Evolutionary conservation across 148 eudicot species (phyloP).

Genomic region (Heliamphora exappendiculata): DNA sequence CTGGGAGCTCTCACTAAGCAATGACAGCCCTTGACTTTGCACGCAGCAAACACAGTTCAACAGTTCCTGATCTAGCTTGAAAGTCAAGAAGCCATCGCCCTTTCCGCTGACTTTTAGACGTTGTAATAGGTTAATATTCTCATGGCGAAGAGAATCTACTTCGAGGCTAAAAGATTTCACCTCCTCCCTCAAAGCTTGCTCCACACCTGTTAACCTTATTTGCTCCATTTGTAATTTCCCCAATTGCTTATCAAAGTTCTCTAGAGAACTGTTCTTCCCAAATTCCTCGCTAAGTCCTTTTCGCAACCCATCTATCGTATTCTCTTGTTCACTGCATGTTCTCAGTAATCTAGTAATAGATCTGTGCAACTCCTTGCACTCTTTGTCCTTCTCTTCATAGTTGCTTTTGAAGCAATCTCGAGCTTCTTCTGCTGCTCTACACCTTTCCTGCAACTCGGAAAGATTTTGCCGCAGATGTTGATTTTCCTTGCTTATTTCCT

Average conservation of each 20-base stretch:
- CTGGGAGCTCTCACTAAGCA: conserved; percentile 49
- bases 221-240: conserved; percentile 71
- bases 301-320: conserved; percentile 70
- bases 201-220: conserved; percentile 68
- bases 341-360: conserved; percentile 49
- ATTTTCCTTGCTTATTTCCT: conserved; percentile 53
- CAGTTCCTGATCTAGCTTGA: conserved; percentile 72
- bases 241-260: conserved; percentile 46
- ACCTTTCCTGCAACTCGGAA: conserved; percentile 48
- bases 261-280: conserved; percentile 35
- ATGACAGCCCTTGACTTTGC: conserved; percentile 54
- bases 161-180: conserved; percentile 57
- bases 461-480: conserved; percentile 40
- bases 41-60: conserved; percentile 45
- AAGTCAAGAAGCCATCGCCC: conserved; percentile 42
- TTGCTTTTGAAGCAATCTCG: conserved; percentile 43
- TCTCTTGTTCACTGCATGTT: conserved; percentile 82
- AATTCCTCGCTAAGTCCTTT: conserved; percentile 47
- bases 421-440: conserved; percentile 54
- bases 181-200: conserved; percentile 71
- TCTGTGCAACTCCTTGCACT: conserved; percentile 70
- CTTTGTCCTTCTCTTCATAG: conserved; percentile 55
- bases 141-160: conserved; percentile 66
- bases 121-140: conserved; percentile 64
- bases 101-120: conserved; percentile 51